Evolutionary conservation across 1,139 yeast genomes (phyloP), one percentile per base, ranked within the genome.

Genomic region (Eremothecium cymbalariae): DNA sequence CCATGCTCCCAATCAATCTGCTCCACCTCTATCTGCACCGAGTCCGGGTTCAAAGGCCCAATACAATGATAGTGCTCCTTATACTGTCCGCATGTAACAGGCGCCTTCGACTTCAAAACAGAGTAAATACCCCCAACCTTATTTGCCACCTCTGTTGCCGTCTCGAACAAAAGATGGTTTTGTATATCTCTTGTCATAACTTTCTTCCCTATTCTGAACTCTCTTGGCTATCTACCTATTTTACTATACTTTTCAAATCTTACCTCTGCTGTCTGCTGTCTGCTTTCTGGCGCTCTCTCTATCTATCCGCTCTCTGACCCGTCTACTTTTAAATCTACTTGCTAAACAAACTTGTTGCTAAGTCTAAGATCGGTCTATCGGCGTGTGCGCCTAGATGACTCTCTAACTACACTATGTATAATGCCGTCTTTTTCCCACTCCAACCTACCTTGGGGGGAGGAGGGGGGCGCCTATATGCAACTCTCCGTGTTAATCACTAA

Each of bases 61-160:
- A 90, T 68, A 37, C 86, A 68, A 19, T 86, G 77, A 62, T 90
- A 90, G 40, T 95, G 72, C 50, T 82, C 88, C 47, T 84, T 72
- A 62, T 86, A 90, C 62, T 90, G 97, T 30, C 94, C 88, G 35
- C 84, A 88, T 7, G 98, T 90, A 41, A 88, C 88, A 5, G 96
- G 96, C 5, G 97, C 97, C 63, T 90, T 90, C 18, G 95, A 84
- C 60, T 90, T 90, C 57, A 90, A 72, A 39, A 90, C 98, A 18
- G 97, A 86, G 65, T 90, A 90, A 59, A 90, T 90, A 33, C 98
- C 98, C 36, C 98, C 98, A 18, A 90, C 97, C 51, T 94, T 73
- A 67, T 90, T 88, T 52, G 97, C 97, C 33, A 90, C 97, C 60
- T 90, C 98, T 4, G 98, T 90, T 45, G 98, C 94, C 36, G 85